phyloP scores from a whole-genome alignment of 345 rosid genomes.

The Melaleuca quinquenervia region DNA sequence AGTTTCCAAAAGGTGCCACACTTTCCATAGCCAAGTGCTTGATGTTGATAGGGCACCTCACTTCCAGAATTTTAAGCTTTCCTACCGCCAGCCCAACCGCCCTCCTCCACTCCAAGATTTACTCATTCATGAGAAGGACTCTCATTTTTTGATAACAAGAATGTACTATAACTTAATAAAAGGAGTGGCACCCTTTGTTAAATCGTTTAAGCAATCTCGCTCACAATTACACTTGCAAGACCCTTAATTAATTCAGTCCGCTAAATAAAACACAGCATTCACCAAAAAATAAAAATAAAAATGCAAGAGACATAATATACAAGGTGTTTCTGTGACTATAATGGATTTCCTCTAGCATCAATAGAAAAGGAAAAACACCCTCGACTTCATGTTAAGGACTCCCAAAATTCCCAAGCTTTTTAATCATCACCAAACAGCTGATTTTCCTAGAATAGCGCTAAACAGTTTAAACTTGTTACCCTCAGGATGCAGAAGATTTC shows the following conservation, averaged over 20 bases:
- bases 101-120: too few species aligned
- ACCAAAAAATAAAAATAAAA: background rate
- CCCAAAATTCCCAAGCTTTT: background rate
- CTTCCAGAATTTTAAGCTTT: background rate
- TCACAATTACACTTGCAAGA: background rate
- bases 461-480: background rate
- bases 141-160: background rate
- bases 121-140: too few species aligned
- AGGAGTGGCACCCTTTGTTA: too few species aligned
- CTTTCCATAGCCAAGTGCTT: too few species aligned
- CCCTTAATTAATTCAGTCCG: background rate
- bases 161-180: background rate
- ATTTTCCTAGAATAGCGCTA: background rate
- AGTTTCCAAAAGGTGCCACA: too few species aligned
- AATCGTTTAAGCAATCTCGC: background rate
- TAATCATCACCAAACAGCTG: background rate
- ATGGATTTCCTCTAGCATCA: background rate
- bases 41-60: too few species aligned
- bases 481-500: background rate
- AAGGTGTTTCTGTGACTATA: background rate
- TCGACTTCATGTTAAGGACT: background rate
- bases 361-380: background rate
- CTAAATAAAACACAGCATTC: background rate
- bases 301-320: background rate
- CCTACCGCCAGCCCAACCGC: background rate